These are phyloP conservation scores for Diaporthe sp. DNA, from an alignment of 2,329 filamentous ascomycete species.

Conservation along the genomic window DNA sequence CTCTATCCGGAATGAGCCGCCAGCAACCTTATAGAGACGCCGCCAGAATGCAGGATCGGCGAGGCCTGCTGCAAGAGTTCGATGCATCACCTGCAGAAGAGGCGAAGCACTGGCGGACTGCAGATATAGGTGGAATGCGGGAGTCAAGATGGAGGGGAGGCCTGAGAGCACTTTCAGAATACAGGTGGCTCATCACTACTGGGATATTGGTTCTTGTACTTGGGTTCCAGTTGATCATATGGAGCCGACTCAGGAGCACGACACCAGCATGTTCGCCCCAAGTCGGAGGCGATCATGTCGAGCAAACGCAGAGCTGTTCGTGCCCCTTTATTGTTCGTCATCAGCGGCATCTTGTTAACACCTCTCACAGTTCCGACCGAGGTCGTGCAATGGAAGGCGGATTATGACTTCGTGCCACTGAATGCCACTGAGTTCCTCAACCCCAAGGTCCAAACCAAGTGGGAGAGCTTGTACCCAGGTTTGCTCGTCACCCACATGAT, in stretches of 20 bases:
- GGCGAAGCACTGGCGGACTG: slow-evolving; percentile 48
- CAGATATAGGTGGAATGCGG: slow-evolving; percentile 36
- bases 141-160: slow-evolving; percentile 34
- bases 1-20: neutral
- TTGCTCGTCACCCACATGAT: slow-evolving; percentile 30
- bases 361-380: slow-evolving; percentile 50
- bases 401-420: slow-evolving; percentile 56
- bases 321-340: neutral
- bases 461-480: slow-evolving; percentile 59
- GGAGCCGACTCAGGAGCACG: slow-evolving; percentile 40
- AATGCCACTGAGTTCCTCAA: slow-evolving; percentile 56
- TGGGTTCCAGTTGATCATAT: slow-evolving; percentile 44
- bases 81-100: slow-evolving; percentile 48
- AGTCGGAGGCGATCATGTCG: slow-evolving; percentile 56
- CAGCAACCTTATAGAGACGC: slow-evolving; percentile 44
- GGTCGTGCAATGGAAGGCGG: slow-evolving; percentile 55
- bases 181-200: slow-evolving; percentile 52
- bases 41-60: slow-evolving; percentile 47
- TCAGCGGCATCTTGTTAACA: neutral
- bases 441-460: slow-evolving; percentile 52
- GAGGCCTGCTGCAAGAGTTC: slow-evolving; percentile 50
- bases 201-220: slow-evolving; percentile 50
- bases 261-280: slow-evolving; percentile 46
- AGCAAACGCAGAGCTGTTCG: slow-evolving; percentile 54
- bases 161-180: slow-evolving; percentile 42